These are phyloP conservation scores for Hibiscus tridactylites DNA, from an alignment of 345 rosid species.

Conservation along the genomic window DNA sequence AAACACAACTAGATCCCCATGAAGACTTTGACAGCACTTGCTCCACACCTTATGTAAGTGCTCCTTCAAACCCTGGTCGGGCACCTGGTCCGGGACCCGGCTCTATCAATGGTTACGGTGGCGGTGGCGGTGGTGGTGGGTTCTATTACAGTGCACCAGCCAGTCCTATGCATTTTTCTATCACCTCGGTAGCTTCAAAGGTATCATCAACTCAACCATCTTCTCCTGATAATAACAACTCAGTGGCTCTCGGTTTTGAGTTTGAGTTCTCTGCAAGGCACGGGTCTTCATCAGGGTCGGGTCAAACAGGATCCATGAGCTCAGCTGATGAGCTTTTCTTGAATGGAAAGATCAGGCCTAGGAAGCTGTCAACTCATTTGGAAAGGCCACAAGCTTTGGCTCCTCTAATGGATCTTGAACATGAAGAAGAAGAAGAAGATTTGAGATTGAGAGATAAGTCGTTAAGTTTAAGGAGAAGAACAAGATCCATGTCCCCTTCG, in stretches of 20 bases:
- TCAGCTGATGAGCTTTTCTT: slow-evolving; percentile 91
- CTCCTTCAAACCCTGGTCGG: slow-evolving; percentile 93
- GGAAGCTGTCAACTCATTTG: slow-evolving; percentile 84
- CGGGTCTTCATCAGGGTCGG: slow-evolving; percentile 30
- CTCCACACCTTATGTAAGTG: slow-evolving; percentile 96
- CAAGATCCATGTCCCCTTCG: slow-evolving; percentile 86
- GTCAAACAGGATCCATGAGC: slow-evolving; percentile 54
- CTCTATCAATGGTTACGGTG: slow-evolving; percentile 8
- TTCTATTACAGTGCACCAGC: slow-evolving; percentile 91
- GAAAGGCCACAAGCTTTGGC: slow-evolving; percentile 67
- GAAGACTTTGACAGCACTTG: slow-evolving; percentile 55
- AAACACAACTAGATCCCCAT: background rate
- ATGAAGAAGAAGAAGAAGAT: slow-evolving; percentile 54
- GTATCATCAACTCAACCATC: slow-evolving; percentile 20
- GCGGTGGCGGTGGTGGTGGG: slow-evolving; percentile 17
- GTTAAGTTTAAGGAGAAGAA: slow-evolving; percentile 50
- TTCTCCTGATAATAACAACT: slow-evolving; percentile 13
- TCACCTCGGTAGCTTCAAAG: slow-evolving; percentile 19
- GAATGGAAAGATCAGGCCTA: slow-evolving; percentile 88
- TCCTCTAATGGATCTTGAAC: slow-evolving; percentile 65
- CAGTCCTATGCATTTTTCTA: slow-evolving; percentile 84
- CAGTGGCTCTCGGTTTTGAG: slow-evolving; percentile 45
- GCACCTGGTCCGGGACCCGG: background rate
- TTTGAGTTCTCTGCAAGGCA: slow-evolving; percentile 76
- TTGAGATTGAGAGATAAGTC: slow-evolving; percentile 60